Conservation (phyloP, 2,329 filamentous ascomycete genomes). For the Ascomycota sp. region DNA sequence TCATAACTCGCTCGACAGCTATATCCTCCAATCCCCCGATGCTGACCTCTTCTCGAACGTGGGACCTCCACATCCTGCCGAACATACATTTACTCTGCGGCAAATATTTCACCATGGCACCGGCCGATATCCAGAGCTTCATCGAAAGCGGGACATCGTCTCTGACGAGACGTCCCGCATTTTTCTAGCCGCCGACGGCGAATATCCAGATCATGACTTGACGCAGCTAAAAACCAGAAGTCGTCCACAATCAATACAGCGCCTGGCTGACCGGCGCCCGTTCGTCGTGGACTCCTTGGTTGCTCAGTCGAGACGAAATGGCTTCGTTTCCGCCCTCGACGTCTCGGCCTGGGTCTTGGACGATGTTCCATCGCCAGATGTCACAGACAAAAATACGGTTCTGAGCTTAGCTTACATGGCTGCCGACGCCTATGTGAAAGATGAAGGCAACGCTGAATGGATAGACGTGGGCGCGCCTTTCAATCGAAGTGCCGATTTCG, state of each 20-base stretch:
- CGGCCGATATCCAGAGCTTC: slow-evolving; percentile 51
- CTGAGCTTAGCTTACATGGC: slow-evolving; percentile 73
- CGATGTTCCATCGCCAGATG: slow-evolving; percentile 52
- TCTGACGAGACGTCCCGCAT: slow-evolving; percentile 26
- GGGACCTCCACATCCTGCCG: slow-evolving; percentile 23
- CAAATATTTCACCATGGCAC: slow-evolving; percentile 89
- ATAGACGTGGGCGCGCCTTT: slow-evolving; percentile 55
- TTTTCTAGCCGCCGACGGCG: slow-evolving; percentile 38
- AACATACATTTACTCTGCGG: slow-evolving; percentile 46
- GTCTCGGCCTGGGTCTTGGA: slow-evolving; percentile 67
- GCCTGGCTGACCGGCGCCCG: slow-evolving; percentile 56
- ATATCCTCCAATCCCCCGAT: slow-evolving; percentile 20
- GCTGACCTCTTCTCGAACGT: slow-evolving; percentile 17
- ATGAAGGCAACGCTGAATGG: slow-evolving; percentile 55
- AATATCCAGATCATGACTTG: slow-evolving; percentile 26
- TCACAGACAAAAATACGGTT: slow-evolving; percentile 68
- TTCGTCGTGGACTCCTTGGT: slow-evolving; percentile 61
- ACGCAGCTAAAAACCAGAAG: slow-evolving; percentile 39
- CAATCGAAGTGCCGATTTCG: slow-evolving; percentile 75
- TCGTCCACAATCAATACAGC: slow-evolving; percentile 46
- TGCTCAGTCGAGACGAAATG: slow-evolving; percentile 44
- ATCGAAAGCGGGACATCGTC: slow-evolving; percentile 50
- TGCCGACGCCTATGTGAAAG: slow-evolving; percentile 66
- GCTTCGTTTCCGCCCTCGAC: slow-evolving; percentile 43
- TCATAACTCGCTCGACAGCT: slow-evolving; percentile 15